Base-by-base conservation (phyloP, 2,329 filamentous ascomycete species). In the Pseudogymnoascus sp. region DNA sequence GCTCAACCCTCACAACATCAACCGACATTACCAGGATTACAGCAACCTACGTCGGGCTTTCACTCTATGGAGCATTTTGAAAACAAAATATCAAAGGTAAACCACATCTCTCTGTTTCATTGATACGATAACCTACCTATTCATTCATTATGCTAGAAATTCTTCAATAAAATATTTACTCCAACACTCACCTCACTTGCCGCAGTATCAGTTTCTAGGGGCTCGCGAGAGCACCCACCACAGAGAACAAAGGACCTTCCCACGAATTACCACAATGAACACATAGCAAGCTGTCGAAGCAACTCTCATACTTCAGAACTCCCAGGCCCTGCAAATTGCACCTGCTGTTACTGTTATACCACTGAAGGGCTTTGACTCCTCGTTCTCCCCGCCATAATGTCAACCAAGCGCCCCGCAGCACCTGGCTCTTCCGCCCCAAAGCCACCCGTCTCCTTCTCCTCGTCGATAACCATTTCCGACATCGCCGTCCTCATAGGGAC, bases 401-500 rank as follows among this genome's bases (percentile, higher is more conserved):
- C 68, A 36, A 69, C 64, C 16, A 73, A 74, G 67, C 69, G 73
- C 16, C 61, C 81, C 67, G 87, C 85, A 0, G 84, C 11, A 76
- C 81, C 21, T 74, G 79, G 66, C 79, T 60, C 82, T 63, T 75
- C 78, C 39, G 78, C 81, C 11, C 83, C 84, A 1, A 85, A 83
- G 69, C 85, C 75, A 0, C 86, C 86, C 1, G 81, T 86, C 61
- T 81, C 83, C 70, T 82, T 88, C 73, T 83, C 84, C 16, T 82
- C 83, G 0, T 80, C 80, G 16, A 76, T 87, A 64, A 80, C 80
- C 31, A 86, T 89, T 64, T 82, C 85, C 71, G 85, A 88, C 67
- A 82, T 82, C 64, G 84, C 86, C 10, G 77, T 83, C 16, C 77
- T 89, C 16, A 84, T 79, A 16, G 95, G 95, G 67, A 86, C 83